phyloP scores from a whole-genome alignment of 2,329 filamentous ascomycete species.

The Exserohilum turcica region DNA sequence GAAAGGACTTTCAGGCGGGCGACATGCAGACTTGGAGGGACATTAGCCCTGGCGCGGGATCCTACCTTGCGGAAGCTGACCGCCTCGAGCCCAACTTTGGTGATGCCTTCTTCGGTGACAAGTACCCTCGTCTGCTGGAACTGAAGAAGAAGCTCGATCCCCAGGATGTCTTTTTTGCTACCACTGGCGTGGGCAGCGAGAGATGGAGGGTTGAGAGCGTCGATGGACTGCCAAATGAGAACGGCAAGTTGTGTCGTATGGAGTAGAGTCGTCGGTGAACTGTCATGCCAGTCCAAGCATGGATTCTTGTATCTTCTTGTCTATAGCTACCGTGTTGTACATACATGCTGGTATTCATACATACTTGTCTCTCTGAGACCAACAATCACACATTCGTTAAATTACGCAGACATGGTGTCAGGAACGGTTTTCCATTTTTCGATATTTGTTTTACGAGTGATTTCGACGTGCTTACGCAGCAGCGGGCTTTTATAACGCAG shows the following conservation, averaged over 20 bases:
- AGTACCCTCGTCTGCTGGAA: conserved; percentile 38
- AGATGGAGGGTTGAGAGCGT: conserved; percentile 42
- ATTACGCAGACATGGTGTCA: too few relatives aligned
- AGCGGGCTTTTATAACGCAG: too few relatives aligned
- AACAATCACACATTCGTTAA: not conserved
- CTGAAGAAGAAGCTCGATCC: conserved; percentile 44
- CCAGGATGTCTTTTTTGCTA: conserved; percentile 42
- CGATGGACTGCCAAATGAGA: conserved; percentile 44
- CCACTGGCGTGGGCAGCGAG: conserved; percentile 43
- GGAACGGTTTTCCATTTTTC: too few relatives aligned
- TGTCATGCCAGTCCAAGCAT: too few relatives aligned
- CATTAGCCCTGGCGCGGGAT: conserved; percentile 37
- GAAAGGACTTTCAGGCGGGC: conserved; percentile 32
- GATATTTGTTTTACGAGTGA: too few relatives aligned
- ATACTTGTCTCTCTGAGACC: not conserved
- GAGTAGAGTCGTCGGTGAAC: too few relatives aligned
- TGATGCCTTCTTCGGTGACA: conserved; percentile 38
- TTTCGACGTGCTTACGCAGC: too few relatives aligned
- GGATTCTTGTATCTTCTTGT: too few relatives aligned
- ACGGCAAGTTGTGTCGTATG: conserved; percentile 44
- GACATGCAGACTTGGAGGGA: conserved; percentile 43
- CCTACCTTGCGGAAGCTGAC: conserved; percentile 41
- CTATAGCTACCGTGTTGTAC: too few relatives aligned
- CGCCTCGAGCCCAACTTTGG: conserved; percentile 42
- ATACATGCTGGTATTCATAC: too few relatives aligned